Base-by-base conservation (phyloP, 192 early-diverging fungal species). In the Martensiomyces pterosporus region DNA sequence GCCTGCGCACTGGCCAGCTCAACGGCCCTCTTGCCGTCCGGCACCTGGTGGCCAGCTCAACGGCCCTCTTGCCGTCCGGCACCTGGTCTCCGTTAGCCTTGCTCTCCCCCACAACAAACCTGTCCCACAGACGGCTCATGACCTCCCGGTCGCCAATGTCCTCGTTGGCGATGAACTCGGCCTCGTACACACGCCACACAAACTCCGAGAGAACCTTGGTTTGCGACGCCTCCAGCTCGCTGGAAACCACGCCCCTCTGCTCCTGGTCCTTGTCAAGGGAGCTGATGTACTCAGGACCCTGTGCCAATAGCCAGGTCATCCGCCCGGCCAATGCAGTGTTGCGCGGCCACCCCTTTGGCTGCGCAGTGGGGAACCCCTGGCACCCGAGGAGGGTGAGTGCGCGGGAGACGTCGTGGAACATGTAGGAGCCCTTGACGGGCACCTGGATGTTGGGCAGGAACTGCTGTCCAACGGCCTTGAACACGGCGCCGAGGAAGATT, bases 351-450 rank as follows among this genome's bases (percentile, higher is more conserved):
- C 18, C 34, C 6, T 33, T 16, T 1, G 49, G 57, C 15, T 23
- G 35, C 2, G 33, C 21, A 9, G 18, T 24, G 7, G 60, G 73
- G 22, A 61, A 76, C 9, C 61, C 60, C 0, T 49, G 50, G 18
- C 40, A 43, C 9, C 48, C 73, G 14, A 61, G 61, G 0, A 37
- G 41, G 22, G 56, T 26, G 4, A 62, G 45, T 3, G 26, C 54
- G 16, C 73, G 65, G 19, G 47, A 16, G 8, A 76, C 53, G 54
- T 76, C 65, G 47, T 68, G 65, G 49, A 69, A 60, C 49, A 67
- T 16, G 43, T 76, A 69, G 23, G 22, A 18, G 32, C 26, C 57
- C 43, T 67, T 67, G 49, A 35, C 43, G 0, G 66, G 65, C 12
- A 69, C 53, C 24, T 46, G 34, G 18, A 65, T 38, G 13, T 57